A percentile compares a stretch with the other conserved stretches of the same genome.
These are phyloP conservation scores for Lasiodiplodia theobromae DNA, from an alignment of 2,329 filamentous ascomycete species.

Conservation along the genomic window DNA sequence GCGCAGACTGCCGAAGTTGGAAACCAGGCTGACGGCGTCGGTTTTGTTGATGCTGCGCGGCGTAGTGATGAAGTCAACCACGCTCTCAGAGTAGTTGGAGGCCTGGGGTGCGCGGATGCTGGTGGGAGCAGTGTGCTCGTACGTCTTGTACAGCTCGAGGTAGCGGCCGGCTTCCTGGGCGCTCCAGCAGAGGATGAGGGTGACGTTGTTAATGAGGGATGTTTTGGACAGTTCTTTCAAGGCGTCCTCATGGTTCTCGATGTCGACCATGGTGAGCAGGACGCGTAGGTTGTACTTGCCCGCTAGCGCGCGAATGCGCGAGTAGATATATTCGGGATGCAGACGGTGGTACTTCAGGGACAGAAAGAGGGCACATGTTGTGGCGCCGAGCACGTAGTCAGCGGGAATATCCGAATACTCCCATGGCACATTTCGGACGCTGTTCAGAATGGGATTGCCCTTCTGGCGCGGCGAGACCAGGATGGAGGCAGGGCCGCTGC, in stretches of 20 bases:
- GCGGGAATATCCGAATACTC: constrained; percentile 97
- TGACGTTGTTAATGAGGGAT: constrained; percentile 89
- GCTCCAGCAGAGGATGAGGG: constrained; percentile 91
- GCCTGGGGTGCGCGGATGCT: constrained; percentile 87
- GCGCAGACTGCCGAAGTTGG: constrained; percentile 87
- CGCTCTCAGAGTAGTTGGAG: constrained; percentile 77
- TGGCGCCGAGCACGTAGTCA: constrained; percentile 87
- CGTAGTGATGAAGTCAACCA: constrained; percentile 92
- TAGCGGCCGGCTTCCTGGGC: constrained; percentile 93
- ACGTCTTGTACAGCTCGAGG: constrained; percentile 92
- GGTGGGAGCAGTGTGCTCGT: constrained; percentile 82
- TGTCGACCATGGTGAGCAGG: constrained; percentile 90
- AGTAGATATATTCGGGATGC: constrained; percentile 98
- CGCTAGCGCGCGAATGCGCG: constrained; percentile 82
- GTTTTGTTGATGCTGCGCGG: constrained; percentile 93
- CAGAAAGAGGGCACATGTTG: constrained; percentile 90
- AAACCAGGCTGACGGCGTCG: constrained; percentile 87
- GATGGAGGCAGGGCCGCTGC: constrained; percentile 75
- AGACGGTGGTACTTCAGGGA: constrained; percentile 97
- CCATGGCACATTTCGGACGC: constrained; percentile 80
- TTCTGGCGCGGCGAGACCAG: constrained; percentile 92
- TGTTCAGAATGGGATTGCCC: constrained; percentile 89
- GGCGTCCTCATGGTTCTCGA: constrained; percentile 89
- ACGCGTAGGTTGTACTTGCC: constrained; percentile 88
- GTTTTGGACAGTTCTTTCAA: constrained; percentile 92